Conservation (phyloP, 768 basidiomycete species). For the Pleurotus platypus region DNA sequence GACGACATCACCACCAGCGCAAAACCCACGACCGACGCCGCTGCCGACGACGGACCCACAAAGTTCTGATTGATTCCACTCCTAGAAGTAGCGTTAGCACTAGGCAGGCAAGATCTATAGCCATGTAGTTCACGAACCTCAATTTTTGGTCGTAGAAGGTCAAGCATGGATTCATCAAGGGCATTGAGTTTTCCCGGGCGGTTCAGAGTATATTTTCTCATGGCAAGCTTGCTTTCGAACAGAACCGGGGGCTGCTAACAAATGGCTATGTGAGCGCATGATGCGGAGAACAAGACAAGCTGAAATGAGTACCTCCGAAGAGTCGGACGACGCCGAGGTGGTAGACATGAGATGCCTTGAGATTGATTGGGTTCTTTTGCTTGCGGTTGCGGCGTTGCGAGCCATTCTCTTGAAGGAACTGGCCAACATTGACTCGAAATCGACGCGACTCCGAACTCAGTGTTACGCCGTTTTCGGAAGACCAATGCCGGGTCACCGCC, state of each 20-base stretch:
- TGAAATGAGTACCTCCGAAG: conserved; percentile 30
- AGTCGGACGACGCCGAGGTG: conserved; percentile 20
- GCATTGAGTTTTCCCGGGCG: conserved; percentile 80
- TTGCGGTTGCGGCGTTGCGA: conserved; percentile 29
- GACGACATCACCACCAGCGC: conserved; percentile 92
- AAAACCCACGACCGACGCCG: conserved; percentile 77
- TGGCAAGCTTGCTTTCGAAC: conserved; percentile 62
- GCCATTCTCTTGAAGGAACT: conserved; percentile 35
- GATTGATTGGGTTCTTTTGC: conserved; percentile 41
- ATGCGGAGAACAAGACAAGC: conserved; percentile 6
- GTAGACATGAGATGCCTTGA: conserved; percentile 47
- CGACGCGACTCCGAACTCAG: no score
- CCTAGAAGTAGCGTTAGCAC: conserved; percentile 35
- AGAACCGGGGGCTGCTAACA: conserved; percentile 46
- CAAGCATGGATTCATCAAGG: conserved; percentile 76
- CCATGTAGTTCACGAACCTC: conserved; percentile 42
- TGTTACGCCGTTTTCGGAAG: no score
- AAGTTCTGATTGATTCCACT: conserved; percentile 71
- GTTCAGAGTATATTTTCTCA: conserved; percentile 77
- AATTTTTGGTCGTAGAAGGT: conserved; percentile 65
- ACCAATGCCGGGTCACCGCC: background rate
- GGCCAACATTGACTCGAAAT: conserved; percentile 12
- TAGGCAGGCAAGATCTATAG: conserved; percentile 10
- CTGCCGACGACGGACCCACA: conserved; percentile 71
- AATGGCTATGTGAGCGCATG: conserved; percentile 13